Evolutionary conservation across 1,284 basidiomycete species (phyloP).

Genomic region (Sparassis latifolia): DNA sequence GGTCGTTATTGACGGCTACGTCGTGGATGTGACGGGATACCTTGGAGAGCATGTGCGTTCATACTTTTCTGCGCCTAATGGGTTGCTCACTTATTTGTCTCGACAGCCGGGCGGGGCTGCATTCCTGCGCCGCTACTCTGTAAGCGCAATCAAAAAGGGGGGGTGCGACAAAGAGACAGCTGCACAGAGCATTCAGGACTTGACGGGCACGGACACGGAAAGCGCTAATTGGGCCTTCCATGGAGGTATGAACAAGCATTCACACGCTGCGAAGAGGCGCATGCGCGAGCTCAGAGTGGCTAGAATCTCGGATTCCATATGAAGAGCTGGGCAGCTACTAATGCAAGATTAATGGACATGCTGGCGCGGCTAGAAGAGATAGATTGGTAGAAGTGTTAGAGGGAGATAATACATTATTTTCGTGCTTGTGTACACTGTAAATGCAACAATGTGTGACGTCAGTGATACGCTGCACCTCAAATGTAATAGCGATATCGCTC

Average conservation of each 20-base stretch:
- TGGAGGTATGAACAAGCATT: conserved; percentile 71
- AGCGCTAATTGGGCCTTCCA: conserved; percentile 60
- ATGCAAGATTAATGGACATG: no score
- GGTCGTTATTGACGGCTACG: conserved; percentile 55
- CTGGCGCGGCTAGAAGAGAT: no score
- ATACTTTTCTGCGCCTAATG: conserved; percentile 3
- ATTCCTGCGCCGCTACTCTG: conserved; percentile 41
- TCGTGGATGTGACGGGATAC: conserved; percentile 61
- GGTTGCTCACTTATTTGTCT: conserved; percentile 1
- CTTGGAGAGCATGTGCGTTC: conserved; percentile 58
- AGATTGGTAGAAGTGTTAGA: no score
- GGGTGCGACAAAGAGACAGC: conserved; percentile 8
- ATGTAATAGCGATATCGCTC: no score
- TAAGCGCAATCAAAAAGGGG: conserved; percentile 20
- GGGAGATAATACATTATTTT: no score
- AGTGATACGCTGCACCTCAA: no score
- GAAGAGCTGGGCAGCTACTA: neutral
- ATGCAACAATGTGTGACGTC: no score
- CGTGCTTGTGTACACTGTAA: no score
- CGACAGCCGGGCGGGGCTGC: conserved; percentile 48
- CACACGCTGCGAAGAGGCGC: conserved; percentile 48
- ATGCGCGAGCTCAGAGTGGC: conserved; percentile 49
- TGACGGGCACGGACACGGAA: conserved; percentile 13
- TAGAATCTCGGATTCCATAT: conserved; percentile 18
- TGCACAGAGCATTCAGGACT: neutral